Evolutionary conservation across 768 basidiomycete species (phyloP), one percentile per base, ranked within the genome.

Genomic region (Phallus indusiatus): DNA sequence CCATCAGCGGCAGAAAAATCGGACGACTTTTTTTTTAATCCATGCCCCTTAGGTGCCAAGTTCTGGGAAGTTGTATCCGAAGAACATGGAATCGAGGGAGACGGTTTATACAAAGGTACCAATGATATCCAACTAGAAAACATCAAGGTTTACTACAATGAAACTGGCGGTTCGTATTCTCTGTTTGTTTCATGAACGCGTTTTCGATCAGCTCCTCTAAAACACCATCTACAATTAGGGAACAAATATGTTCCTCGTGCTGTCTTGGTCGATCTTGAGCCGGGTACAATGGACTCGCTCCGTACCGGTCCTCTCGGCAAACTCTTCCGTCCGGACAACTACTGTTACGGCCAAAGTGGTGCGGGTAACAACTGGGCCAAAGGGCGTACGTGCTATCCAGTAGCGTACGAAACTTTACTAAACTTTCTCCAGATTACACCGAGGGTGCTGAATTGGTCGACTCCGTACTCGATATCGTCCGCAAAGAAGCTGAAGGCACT

Each of bases 301-400:
- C 89, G 89, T 74, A 86, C 88, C 54, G 90, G 91, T 54, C 90
- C 92, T 66, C 82, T 95, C 56, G 94, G 94, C 69, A 76, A 77
- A 64, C 84, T 98, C 64, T 97, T 96, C 90, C 86, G 92, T 67
- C 94, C 94, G 37, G 94, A 96, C 77, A 97, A 96, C 82, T 95
- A 95, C 69, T 93, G 97, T 68, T 96, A 94, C 64, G 95, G 94
- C 58, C 95, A 98, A 75, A 93, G 85, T 73, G 94, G 94, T 76
- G 95, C 94, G 66, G 94, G 95, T 70, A 97, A 99, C 84, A 98
- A 98, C 79, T 98, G 96, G 96, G 95, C 96, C 21, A 99, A 98
- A 86, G 95, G 95, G 80, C 89, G 88, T 93, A 70, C 82, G 91
- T 88, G 51, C 58, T 50, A 51, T 54, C 35, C 48, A n/a, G 33